phyloP scores from a whole-genome alignment of 768 basidiomycete genomes.

The Hysterangium stoloniferum region DNA sequence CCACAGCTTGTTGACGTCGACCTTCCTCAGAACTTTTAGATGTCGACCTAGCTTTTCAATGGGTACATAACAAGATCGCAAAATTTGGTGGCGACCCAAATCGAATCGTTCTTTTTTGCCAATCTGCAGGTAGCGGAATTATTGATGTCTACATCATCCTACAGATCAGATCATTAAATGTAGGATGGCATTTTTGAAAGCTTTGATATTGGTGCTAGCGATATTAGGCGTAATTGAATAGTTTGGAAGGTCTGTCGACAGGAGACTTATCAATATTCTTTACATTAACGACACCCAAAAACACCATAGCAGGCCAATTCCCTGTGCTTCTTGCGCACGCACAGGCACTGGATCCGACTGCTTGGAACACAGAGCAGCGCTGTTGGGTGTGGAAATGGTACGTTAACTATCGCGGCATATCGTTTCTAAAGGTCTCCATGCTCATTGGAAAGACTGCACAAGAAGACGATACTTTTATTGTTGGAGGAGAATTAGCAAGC shows the following conservation, averaged over 20 bases:
- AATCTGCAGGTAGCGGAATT: too few relatives aligned
- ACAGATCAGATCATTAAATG: too few relatives aligned
- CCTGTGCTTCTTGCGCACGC: slow-evolving; percentile 1
- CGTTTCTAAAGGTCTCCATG: slow-evolving; percentile 2
- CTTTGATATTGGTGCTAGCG: not conserved
- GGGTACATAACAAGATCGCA: slow-evolving; percentile 41
- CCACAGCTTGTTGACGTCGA: slow-evolving; percentile 25
- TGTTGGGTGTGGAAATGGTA: slow-evolving; percentile 7
- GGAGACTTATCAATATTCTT: too few relatives aligned
- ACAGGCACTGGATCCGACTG: not conserved
- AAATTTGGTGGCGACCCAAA: slow-evolving; percentile 35
- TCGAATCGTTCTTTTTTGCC: slow-evolving; percentile 23
- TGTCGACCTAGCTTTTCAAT: slow-evolving; percentile 34
- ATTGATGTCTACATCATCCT: too few relatives aligned
- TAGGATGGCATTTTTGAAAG: too few relatives aligned
- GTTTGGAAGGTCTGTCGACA: slow-evolving; percentile 6
- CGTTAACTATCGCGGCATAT: too few relatives aligned
- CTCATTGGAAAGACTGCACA: slow-evolving; percentile 7
- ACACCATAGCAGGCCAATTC: slow-evolving; percentile 5
- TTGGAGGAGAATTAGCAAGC: not conserved
- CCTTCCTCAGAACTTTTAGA: slow-evolving; percentile 31
- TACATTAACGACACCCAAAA: too few relatives aligned
- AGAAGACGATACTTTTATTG: slow-evolving; percentile 8
- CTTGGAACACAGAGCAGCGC: slow-evolving; percentile 2
- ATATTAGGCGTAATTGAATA: slow-evolving; percentile 4